Base-by-base conservation (phyloP, 139 green algal species). In the Tetradesmus obliquus region DNA sequence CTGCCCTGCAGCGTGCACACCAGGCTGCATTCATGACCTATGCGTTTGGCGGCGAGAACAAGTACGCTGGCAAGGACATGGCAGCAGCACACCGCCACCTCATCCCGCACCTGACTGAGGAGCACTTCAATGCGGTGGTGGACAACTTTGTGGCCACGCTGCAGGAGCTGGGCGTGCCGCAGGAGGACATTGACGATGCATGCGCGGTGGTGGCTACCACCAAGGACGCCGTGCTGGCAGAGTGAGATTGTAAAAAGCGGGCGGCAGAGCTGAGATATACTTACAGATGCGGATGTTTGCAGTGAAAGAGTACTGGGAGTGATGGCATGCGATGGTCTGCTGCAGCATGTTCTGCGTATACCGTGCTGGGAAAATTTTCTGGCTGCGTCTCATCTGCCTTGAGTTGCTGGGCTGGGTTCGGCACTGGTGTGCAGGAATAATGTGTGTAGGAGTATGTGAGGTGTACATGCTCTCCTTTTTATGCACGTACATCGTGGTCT, bases 91-190 rank as follows among this genome's bases (percentile, higher is more conserved):
- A 88, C 20, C 3, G 12, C 17, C 55, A 88, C 83, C 55, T 88
- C 20, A 74, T 76, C 3, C 83, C 83, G 2, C 55, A 72, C 55
- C 83, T 76, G 22, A 74, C 45, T n/a, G 57, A 88, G 55, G 57
- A 32, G 55, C 83, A 88, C 83, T 88, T 88, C 55, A 88, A 88
- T 15, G 83, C 83, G 0, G 51, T 88, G 15, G 83, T 74, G n/a
- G 57, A 88, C 55, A 19, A 71, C 83, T 74, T 88, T 74, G 57
- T 88, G 51, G 83, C n/a, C 83, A 88, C 83, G 7, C 45, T 85
- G 80, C 80, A 85, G 45, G 80, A 85, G 45, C 80, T 85, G 51
- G 51, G 51, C 3, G 80, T 85, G 51, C 22, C 51, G 2, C 83
- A 88, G 83, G 22, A 88, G 83, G 55, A 88, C 55, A 74, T 88